Percentiles rank a stretch among this genome's conserved stretches.
Evolutionary conservation across 2,329 filamentous ascomycete species (phyloP).

Genomic region (Pseudogymnoascus sp.): DNA sequence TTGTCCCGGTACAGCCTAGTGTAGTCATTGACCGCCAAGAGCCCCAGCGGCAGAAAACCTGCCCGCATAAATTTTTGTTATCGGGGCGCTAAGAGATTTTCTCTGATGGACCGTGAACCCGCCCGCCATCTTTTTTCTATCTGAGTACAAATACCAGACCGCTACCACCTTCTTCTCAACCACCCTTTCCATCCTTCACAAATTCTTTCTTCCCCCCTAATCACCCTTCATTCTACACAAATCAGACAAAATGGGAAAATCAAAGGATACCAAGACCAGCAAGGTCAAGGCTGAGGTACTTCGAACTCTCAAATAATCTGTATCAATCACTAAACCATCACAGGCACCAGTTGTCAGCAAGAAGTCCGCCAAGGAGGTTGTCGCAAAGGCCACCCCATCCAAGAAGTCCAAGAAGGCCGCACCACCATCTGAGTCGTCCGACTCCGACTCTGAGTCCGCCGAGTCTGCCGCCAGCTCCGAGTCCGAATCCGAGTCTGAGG

Average conservation of each 20-base stretch:
- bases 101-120: neutral
- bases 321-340: conserved; percentile 58
- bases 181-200: conserved; percentile 11
- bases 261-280: conserved; percentile 52
- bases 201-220: conserved; percentile 2
- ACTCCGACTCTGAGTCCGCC: conserved; percentile 33
- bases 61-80: conserved; percentile 7
- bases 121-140: conserved; percentile 17
- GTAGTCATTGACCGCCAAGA: neutral
- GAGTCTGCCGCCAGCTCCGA: conserved; percentile 27
- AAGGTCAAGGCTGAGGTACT: conserved; percentile 43
- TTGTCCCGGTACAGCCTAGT: neutral
- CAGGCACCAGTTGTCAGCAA: conserved; percentile 59
- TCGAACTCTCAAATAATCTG: conserved; percentile 49
- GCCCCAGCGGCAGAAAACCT: conserved; percentile 1
- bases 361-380: conserved; percentile 52
- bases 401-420: conserved; percentile 41
- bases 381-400: conserved; percentile 35
- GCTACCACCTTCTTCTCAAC: conserved; percentile 11
- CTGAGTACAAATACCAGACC: conserved; percentile 12
- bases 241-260: conserved; percentile 52
- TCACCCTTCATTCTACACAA: conserved; percentile 6
- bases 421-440: conserved; percentile 34
- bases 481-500: conserved; percentile 24
- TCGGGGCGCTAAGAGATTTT: conserved; percentile 9